A percentile compares a stretch with the other conserved stretches of the same genome.
These are phyloP conservation scores for Cadophora gregata DNA, from an alignment of 2,329 filamentous ascomycete species.

Conservation along the genomic window DNA sequence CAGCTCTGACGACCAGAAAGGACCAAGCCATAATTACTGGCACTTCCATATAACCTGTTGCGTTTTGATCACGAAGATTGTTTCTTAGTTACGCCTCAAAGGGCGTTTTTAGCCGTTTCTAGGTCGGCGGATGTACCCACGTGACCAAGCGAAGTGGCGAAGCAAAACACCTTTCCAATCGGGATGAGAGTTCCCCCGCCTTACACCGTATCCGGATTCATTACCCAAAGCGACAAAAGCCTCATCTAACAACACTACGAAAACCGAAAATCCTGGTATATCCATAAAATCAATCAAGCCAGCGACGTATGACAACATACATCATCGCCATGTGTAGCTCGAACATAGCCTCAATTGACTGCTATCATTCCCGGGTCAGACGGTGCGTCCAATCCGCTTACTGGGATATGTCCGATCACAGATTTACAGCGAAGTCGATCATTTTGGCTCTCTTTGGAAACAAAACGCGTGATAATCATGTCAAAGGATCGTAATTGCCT, in stretches of 20 bases:
- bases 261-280: background rate
- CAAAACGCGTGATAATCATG: background rate
- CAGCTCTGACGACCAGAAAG: too few species aligned
- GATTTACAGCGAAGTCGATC: background rate
- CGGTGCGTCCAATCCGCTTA: background rate
- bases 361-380: background rate
- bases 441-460: background rate
- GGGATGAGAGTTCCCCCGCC: constrained; percentile 12
- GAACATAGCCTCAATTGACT: background rate
- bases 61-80: too few species aligned
- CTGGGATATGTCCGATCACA: background rate
- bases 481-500: background rate
- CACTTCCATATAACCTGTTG: too few species aligned
- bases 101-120: too few species aligned
- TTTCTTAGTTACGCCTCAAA: too few species aligned
- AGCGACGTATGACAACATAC: background rate
- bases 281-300: background rate
- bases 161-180: background rate
- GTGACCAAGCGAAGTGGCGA: background rate
- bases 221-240: background rate
- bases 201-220: constrained; percentile 16
- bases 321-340: background rate
- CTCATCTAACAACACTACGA: background rate
- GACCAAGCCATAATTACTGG: too few species aligned
- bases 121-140: too few species aligned